phyloP scores from a whole-genome alignment of 192 early-diverging fungal species.

The Umbelopsis sp. region DNA sequence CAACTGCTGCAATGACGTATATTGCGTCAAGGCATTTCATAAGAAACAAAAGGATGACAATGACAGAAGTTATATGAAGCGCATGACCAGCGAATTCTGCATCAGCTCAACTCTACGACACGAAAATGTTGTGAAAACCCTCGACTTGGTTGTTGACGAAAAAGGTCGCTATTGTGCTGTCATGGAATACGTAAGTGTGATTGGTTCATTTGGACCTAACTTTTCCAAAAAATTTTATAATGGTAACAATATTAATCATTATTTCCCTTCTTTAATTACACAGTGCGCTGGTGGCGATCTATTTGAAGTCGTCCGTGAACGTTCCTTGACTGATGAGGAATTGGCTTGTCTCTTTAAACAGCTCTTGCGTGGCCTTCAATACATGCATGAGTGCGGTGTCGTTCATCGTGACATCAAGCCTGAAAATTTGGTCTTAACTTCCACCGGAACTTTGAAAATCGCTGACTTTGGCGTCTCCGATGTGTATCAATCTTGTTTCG shows the following conservation, averaged over 20 bases:
- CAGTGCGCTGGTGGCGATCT: constrained; percentile 95
- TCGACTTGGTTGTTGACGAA: constrained; percentile 94
- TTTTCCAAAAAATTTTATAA: constrained; percentile 14
- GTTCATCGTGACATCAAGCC: constrained; percentile 87
- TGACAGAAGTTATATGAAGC: constrained; percentile 91
- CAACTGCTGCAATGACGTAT: background rate
- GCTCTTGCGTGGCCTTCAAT: constrained; percentile 83
- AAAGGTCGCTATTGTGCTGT: constrained; percentile 80
- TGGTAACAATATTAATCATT: constrained; percentile 6
- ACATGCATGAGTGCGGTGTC: constrained; percentile 94
- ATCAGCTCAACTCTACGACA: constrained; percentile 90
- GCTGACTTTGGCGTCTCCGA: constrained; percentile 98
- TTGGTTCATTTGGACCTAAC: background rate
- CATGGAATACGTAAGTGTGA: constrained; percentile 61
- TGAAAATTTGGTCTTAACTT: constrained; percentile 86
- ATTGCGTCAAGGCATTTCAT: constrained; percentile 36
- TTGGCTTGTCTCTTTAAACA: constrained; percentile 95
- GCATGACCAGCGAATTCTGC: constrained; percentile 93
- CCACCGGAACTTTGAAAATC: constrained; percentile 82
- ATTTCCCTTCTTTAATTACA: constrained; percentile 24
- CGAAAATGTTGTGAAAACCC: constrained; percentile 88
- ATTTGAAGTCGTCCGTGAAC: constrained; percentile 77
- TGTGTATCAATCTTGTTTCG: constrained; percentile 86
- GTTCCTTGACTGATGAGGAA: constrained; percentile 70
- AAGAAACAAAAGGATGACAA: constrained; percentile 76